These are phyloP conservation scores for Begonia loranthoides DNA, from an alignment of 306 rosid genomes.

Conservation along the genomic window DNA sequence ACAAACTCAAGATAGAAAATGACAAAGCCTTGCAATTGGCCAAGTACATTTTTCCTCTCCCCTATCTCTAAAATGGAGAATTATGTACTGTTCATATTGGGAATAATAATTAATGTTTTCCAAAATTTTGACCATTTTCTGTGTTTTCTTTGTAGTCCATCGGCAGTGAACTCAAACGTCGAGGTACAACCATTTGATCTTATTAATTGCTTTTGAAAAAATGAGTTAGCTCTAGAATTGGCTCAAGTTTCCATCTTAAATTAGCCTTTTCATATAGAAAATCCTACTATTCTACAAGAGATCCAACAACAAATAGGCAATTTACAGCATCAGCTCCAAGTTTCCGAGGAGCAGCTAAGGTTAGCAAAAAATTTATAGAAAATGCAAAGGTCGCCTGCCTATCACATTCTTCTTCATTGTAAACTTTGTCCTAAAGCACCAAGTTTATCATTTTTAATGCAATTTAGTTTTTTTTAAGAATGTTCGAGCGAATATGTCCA, in stretches of 20 bases:
- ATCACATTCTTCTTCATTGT: background rate
- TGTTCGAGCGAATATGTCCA: no score
- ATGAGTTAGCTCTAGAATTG: no score
- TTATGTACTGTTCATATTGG: background rate
- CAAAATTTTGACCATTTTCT: background rate
- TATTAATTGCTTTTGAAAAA: no score
- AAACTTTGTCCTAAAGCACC: background rate
- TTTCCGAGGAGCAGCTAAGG: conserved; percentile 77
- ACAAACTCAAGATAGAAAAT: conserved; percentile 29
- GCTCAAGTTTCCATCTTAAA: no score
- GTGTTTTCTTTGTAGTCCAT: conserved; percentile 14
- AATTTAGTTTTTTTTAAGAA: conserved; percentile 15
- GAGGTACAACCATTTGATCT: conserved; percentile 18
- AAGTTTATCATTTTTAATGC: background rate
- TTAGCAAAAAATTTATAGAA: conserved; percentile 3
- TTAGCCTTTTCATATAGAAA: background rate
- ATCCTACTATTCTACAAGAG: conserved; percentile 26
- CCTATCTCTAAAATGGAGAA: background rate
- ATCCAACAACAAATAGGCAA: conserved; percentile 52
- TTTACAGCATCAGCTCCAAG: conserved; percentile 69
- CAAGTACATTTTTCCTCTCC: conserved; percentile 18
- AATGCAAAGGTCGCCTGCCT: background rate
- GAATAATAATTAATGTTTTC: background rate
- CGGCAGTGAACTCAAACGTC: conserved; percentile 19
- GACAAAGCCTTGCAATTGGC: conserved; percentile 35